Base-by-base conservation (phyloP, 441 rosid genomes). In the Adansonia rubrostipa region DNA sequence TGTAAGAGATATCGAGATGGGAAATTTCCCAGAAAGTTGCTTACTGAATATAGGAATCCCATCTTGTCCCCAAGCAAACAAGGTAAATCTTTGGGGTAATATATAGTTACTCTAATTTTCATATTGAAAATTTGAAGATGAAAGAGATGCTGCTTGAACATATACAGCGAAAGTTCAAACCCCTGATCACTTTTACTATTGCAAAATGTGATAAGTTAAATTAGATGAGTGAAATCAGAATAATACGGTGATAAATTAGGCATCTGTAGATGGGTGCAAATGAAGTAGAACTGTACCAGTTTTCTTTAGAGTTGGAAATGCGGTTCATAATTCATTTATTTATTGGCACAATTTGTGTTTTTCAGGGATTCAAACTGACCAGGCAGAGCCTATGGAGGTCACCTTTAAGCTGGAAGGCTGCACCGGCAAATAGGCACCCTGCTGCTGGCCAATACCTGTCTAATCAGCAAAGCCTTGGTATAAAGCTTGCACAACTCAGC, bases 391-490 rank as follows among this genome's bases (percentile, higher is more conserved):
- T 76, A 45, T 76, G 78, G 80, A 85, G 82, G 56, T 79, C 84
- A 19, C 73, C 74, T 68, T 71, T 74, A 51, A 78, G 78, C 74
- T 82, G 82, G 86, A 78, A 75, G 78, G 82, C 85, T 14, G 80
- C 76, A 9, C 73, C 85, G 14, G 79, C 81, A 2, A 81, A 66
- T 47, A 78, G 82, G 71, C 82, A 75, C 72, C 79, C 80, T 45
- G 62, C 82, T 50, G 80, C 77, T 24, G 81, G 79, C 17, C 81
- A 74, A 62, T 82, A 81, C 78, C 78, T 83, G 85, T 83, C 86
- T 77, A 85, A 80, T 48, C 86, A 85, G 13, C 84, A 85, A 28
- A 83, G 83, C 76, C 82, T 85, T 71, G 88, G 86, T 57, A 53
- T 84, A 61, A 80, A 76, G 65, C 86, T 86, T 44, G 86, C 88